Evolutionary conservation across 1,139 yeast genomes (phyloP), one percentile per base, ranked within the genome.

Genomic region (Taphrina communis): DNA sequence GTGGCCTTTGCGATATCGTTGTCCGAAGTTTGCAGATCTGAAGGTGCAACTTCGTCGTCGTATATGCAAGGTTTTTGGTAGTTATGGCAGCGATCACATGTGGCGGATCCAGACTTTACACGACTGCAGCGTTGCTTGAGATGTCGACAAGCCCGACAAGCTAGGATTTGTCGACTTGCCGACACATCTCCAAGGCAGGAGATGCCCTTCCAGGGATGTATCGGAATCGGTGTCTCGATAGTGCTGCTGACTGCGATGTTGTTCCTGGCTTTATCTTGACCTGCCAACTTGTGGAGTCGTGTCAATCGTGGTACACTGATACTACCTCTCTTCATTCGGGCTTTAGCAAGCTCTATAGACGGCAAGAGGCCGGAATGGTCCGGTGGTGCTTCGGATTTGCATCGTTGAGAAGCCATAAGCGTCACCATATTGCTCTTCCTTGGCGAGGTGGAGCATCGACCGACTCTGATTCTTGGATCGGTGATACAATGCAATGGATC

Each of bases 281-380:
- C 14, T 21, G 8, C 14, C 21, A 25, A n/a, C n/a, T 50, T 50
- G 21, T 50, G 53, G 0, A 53, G 44, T 1, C 42, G 19, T 2
- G 58, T 14, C 42, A 53, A n/a, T 12, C 50, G 35, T 7, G 60
- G 60, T 8, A 56, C 25, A 21, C 17, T 19, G n/a, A 56, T 56
- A 25, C 17, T 41, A 21, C 60, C 60, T 41, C 39, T 19, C 38
- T 41, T 56, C 60, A 56, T 56, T 39, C 50, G 50, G 11, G 60
- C 60, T 41, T 56, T 56, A 6, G 60, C 60, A 25, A 39, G 46
- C 50, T 56, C 60, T 17, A 56, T 56, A 3, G 19, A 12, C 8
- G 50, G 53, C 36, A 50, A 21, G 36, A 35, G 8, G n/a, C 36
- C 12, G 11, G 53, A 0, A 7, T n/a, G 53, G 11, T 50, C 36